phyloP scores from a whole-genome alignment of 2,329 filamentous ascomycete genomes.

The Colletotrichum sp. region DNA sequence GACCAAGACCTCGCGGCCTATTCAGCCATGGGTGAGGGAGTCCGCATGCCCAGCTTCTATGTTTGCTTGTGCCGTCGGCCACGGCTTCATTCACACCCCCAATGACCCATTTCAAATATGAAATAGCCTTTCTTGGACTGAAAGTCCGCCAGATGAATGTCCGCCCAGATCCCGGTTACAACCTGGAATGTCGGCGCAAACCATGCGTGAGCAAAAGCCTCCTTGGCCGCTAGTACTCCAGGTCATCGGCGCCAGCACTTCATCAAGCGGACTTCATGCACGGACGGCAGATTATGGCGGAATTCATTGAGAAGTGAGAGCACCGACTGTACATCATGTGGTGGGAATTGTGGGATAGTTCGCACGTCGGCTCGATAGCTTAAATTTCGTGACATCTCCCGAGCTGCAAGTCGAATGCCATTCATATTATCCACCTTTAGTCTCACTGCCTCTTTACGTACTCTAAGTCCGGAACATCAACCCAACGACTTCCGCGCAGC shows the following conservation, averaged over 20 bases:
- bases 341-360: not conserved
- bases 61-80: not conserved
- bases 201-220: not conserved
- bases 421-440: not conserved
- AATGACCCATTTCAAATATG: accelerated
- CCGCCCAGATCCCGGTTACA: not conserved
- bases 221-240: not conserved
- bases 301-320: not conserved
- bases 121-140: not conserved
- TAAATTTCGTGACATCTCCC: not conserved
- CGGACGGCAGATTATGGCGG: not conserved
- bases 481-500: accelerated
- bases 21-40: not conserved
- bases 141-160: not conserved
- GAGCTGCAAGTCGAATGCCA: accelerated
- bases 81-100: accelerated
- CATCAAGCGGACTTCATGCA: not conserved
- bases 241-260: not conserved
- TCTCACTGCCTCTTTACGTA: not conserved
- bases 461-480: not conserved
- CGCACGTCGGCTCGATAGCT: accelerated
- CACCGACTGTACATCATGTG: accelerated
- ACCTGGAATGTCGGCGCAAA: not conserved
- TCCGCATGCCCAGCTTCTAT: not conserved
- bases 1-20: not conserved